Evolutionary conservation across 305 asterid genomes (phyloP).

Genomic region (Rubia peregrina): DNA sequence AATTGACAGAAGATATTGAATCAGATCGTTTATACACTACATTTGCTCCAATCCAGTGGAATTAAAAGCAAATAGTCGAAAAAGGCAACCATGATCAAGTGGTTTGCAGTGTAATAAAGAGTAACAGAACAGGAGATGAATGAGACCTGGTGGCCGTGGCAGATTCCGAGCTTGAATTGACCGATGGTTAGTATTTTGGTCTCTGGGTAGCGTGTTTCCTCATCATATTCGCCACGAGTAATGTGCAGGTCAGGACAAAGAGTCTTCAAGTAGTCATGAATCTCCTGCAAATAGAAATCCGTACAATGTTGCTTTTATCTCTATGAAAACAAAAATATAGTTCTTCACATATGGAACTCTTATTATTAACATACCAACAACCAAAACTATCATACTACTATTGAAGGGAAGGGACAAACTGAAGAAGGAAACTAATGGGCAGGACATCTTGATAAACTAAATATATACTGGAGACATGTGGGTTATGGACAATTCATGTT

Average conservation of each 20-base stretch:
- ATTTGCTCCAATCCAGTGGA: not conserved
- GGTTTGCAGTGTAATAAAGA: not conserved
- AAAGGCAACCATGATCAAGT: not conserved
- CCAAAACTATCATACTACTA: no score
- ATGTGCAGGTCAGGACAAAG: conserved; percentile 88
- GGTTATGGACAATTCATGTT: not conserved
- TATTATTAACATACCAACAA: not conserved
- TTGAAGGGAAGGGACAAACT: not conserved
- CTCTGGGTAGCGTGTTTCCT: conserved; percentile 84
- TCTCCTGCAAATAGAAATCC: conserved; percentile 23
- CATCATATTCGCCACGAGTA: conserved; percentile 91
- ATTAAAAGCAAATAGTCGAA: not conserved
- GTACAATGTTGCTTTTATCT: not conserved
- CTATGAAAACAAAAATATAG: not conserved
- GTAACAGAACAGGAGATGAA: conserved; percentile 18
- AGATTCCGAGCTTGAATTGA: conserved; percentile 91
- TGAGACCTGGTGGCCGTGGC: conserved; percentile 97
- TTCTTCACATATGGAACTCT: not conserved
- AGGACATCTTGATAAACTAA: not conserved
- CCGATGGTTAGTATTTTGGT: conserved; percentile 89
- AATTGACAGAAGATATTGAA: not conserved
- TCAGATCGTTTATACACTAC: not conserved
- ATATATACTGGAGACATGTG: not conserved
- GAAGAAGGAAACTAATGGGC: not conserved
- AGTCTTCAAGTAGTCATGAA: conserved; percentile 87